Base-by-base conservation (phyloP, 441 rosid genomes). In the Lepidium campestre region DNA sequence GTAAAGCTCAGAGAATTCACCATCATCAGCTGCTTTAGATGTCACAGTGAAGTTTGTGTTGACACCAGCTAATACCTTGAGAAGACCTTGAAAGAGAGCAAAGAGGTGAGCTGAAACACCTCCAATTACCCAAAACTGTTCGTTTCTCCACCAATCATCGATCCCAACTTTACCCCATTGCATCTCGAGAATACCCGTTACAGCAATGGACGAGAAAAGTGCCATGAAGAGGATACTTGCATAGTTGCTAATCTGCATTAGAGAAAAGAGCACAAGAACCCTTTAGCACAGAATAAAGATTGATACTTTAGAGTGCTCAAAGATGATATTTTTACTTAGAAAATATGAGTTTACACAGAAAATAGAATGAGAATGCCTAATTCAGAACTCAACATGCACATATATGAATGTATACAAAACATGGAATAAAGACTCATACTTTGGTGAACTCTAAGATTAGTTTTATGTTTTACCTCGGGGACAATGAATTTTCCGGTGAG, bases 121-220 rank as follows among this genome's bases (percentile, higher is more conserved):
- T 47, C 93, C 93, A 13, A 87, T 87, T 19, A 87, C 93, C 93
- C 93, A 87, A 68, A 87, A 87, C 77, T 87, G 93, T 71, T 87
- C 93, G 14, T 87, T 87, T 75, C 93, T 85, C 93, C 93, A 87
- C 93, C 88, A 82, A 41, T 85, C 88, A 37, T 87, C 82, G 31
- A 87, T 80, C 36, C 86, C 86, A 0, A 87, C 93, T 27, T 81
- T 83, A 14, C 93, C 84, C 93, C 93, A 87, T 72, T 80, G 85
- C 85, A 87, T 83, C 78, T 87, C 93, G 0, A 87, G 85, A 57
- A 85, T 80, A 31, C 90, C 83, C 0, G 93, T 85, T 10, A 84
- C 84, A 47, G 84, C 83, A 19, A 87, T 87, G 0, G 86, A 87
- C 32, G 80, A 61, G 66, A 87, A 87, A 46, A 87, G 88, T 0